A percentile compares a stretch with the other conserved stretches of the same genome.
phyloP scores from a whole-genome alignment of 257 asterid genomes.

The Handroanthus guayacan region DNA sequence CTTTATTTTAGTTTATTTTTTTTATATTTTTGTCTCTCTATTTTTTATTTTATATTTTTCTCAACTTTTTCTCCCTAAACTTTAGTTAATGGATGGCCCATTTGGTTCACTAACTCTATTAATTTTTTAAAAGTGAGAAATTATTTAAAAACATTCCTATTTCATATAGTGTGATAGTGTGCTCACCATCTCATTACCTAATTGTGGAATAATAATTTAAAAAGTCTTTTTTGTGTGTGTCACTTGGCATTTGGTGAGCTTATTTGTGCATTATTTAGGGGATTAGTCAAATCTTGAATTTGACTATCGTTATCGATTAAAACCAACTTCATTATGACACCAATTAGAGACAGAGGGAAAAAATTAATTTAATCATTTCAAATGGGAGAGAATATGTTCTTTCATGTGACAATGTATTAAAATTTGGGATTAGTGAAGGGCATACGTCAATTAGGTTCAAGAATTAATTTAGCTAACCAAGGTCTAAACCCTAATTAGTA shows the following conservation, averaged over 20 bases:
- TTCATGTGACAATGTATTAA: conserved; percentile 20
- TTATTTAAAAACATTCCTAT: conserved; percentile 33
- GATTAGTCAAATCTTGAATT: conserved; percentile 50
- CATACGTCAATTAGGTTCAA: conserved; percentile 43
- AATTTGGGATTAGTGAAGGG: conserved; percentile 37
- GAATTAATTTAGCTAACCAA: conserved; percentile 40
- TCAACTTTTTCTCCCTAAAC: conserved; percentile 33
- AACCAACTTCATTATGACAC: conserved; percentile 60
- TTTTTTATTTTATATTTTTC: neutral
- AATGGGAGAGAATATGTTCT: conserved; percentile 37
- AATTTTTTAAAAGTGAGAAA: neutral
- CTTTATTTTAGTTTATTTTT: conserved; percentile 35
- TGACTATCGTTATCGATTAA: conserved; percentile 72
- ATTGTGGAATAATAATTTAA: conserved; percentile 28
- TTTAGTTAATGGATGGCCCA: conserved; percentile 58
- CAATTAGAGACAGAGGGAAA: neutral
- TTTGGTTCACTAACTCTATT: conserved; percentile 62
- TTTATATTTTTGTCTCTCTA: neutral
- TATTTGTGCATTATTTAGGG: conserved; percentile 43
- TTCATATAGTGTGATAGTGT: conserved; percentile 28
- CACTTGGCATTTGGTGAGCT: conserved; percentile 51
- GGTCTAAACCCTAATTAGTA: conserved; percentile 5
- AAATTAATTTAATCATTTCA: neutral
- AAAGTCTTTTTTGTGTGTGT: conserved; percentile 30
- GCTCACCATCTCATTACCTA: conserved; percentile 44